Conservation (phyloP, 78 protist genomes). For the Polysphondylium violaceum region DNA sequence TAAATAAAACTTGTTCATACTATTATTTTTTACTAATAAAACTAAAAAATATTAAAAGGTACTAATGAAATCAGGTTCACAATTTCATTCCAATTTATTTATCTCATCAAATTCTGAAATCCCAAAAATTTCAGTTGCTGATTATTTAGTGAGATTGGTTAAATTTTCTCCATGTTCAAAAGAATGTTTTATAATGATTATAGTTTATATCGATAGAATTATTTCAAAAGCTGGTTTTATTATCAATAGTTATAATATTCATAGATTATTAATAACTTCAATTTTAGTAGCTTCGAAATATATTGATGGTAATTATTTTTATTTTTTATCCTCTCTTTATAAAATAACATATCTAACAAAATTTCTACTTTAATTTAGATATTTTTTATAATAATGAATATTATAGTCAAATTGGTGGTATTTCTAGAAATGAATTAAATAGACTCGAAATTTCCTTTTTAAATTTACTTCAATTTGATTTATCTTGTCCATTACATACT, state of each 20-base stretch:
- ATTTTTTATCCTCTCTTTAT: neutral
- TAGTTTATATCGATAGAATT: slow-evolving; percentile 69
- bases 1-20: neutral
- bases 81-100: slow-evolving; percentile 56
- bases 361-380: slow-evolving; percentile 4
- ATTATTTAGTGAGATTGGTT: slow-evolving; percentile 58
- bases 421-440: slow-evolving; percentile 69
- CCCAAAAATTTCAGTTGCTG: slow-evolving; percentile 61
- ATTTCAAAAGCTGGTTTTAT: slow-evolving; percentile 41
- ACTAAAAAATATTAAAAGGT: slow-evolving; percentile 5
- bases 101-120: slow-evolving; percentile 74
- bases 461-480: slow-evolving; percentile 62
- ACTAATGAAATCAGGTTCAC: slow-evolving; percentile 8
- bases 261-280: slow-evolving; percentile 75
- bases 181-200: slow-evolving; percentile 78
- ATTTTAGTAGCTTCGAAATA: slow-evolving; percentile 77
- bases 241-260: slow-evolving; percentile 69
- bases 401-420: slow-evolving; percentile 81
- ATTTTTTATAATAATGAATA: slow-evolving; percentile 77
- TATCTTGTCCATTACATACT: slow-evolving; percentile 37
- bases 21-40: neutral
- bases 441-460: slow-evolving; percentile 73
- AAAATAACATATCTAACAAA: neutral
- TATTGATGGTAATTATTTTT: slow-evolving; percentile 54
- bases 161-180: slow-evolving; percentile 79